Evolutionary conservation across 2,329 filamentous ascomycete genomes (phyloP), one percentile per base, ranked within the genome.

Genomic region (Exophiala oligosperma): DNA sequence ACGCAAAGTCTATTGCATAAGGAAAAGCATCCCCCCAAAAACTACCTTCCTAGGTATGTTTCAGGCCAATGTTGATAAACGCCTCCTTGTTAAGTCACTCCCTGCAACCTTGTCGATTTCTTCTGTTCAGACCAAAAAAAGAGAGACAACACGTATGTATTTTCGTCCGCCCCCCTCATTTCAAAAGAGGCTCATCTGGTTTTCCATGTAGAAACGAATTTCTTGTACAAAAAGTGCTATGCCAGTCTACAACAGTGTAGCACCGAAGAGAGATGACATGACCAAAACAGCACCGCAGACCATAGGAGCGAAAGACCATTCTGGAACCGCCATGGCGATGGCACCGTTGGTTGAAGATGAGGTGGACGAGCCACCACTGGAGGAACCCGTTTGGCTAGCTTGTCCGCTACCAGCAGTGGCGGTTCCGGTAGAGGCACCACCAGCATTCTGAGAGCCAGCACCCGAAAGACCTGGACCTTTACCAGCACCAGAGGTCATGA

Each of bases 401-500:
- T 56, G 26, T 60, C 81, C 82, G 50, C 77, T 79, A 62, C 77
- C 79, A 62, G 82, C 73, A 52, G 75, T 71, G 32, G 82, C 77
- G 59, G 78, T 80, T 29, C 72, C 75, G 49, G 78, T 73, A 54
- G 78, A 79, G 37, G 71, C 68, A 58, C 78, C 77, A 52, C 83
- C 83, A 35, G 82, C 73, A 58, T 78, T 76, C 74, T 86, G 83
- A 61, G 78, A 82, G 32, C 84, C 84, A 58, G 71, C 55, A 48
- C 84, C 84, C 11, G 57, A 61, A 63, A 87, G 81, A 67, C 84
- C 84, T 26, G 76, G 75, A 3, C 81, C 83, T 38, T 73, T 75
- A 49, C 85, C 84, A 47, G 84, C 83, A 66, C 84, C 84, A 5
- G 79, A 71, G 59, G 76, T 78, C 75, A 87, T 77, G 76, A 79